Base-by-base conservation (phyloP, 2,329 filamentous ascomycete genomes). In the Ascosphaera aggregata region DNA sequence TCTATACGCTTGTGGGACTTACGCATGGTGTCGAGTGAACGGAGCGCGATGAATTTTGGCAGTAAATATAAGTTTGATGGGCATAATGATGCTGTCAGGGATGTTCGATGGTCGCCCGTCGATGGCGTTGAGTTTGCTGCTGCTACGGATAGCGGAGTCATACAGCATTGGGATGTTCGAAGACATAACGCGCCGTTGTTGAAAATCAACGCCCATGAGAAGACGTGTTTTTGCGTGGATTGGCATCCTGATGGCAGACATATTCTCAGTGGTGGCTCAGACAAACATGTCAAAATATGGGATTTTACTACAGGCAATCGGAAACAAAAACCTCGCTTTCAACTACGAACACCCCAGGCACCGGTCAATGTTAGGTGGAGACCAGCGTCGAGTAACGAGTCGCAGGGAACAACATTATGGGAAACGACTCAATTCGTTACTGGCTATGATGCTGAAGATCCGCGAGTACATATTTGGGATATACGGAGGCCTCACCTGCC, bases 161-260 rank as follows among this genome's bases (percentile, higher is more conserved):
- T 76, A 36, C 71, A 76, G 50, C 60, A 67, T 44, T 76, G 72
- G 72, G 72, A 76, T 51, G 66, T 66, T 43, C 65, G 70, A 41
- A 65, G 70, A 44, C 56, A 63, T 39, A 67, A 63, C 45, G 61
- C 62, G 18, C 65, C 72, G 5, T 61, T 71, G 47, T 56, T 75
- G 46, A 68, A 67, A 45, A 69, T 76, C 41, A 65, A 67, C 24
- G 72, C 71, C 34, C 72, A 76, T 49, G 65, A 70, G 45, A 65
- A 63, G 43, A 62, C 61, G 3, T 76, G 71, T 54, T 71, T 66
- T 43, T 63, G 69, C 4, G 64, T 76, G 27, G 72, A 76, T 50
- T 76, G 71, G 71, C 72, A 76, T 48, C 72, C 72, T 1, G 71
- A 76, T 46, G 72, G 72, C 4, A 73, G 67, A 48, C 69, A 76